Evolutionary conservation across 2,329 filamentous ascomycete species (phyloP).

Genomic region (Microcera coccophila): DNA sequence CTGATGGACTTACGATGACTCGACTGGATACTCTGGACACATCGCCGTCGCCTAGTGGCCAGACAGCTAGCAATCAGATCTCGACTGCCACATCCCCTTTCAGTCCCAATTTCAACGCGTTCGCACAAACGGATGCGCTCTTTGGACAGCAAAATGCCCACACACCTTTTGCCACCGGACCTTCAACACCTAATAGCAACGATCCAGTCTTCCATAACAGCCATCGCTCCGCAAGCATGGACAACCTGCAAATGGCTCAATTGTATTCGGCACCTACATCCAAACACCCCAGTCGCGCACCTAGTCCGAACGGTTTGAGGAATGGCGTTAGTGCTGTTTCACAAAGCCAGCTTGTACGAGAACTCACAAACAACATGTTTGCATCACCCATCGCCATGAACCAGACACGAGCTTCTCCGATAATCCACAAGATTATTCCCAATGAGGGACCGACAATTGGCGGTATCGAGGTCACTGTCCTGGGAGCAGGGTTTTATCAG

Average conservation of each 20-base stretch:
- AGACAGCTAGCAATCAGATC: conserved; percentile 37
- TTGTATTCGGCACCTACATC: conserved; percentile 71
- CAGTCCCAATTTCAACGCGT: conserved; percentile 44
- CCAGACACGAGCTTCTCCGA: conserved; percentile 46
- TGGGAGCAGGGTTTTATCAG: conserved; percentile 75
- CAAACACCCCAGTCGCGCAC: conserved; percentile 70
- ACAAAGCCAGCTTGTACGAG: conserved; percentile 45
- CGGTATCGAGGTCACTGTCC: conserved; percentile 80
- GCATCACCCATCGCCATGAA: conserved; percentile 47
- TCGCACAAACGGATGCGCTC: conserved; percentile 42
- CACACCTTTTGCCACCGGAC: conserved; percentile 51
- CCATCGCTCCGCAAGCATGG: conserved; percentile 60
- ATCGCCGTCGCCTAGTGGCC: conserved; percentile 38
- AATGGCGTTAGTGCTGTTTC: conserved; percentile 42
- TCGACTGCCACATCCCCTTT: conserved; percentile 50
- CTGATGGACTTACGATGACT: conserved; percentile 76
- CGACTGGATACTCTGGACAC: conserved; percentile 58
- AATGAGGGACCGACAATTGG: conserved; percentile 76
- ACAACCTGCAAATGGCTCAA: conserved; percentile 59
- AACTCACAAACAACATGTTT: conserved; percentile 48
- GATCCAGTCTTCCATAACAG: conserved; percentile 54
- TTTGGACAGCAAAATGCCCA: conserved; percentile 42
- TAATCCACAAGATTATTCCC: conserved; percentile 81
- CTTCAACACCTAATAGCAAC: conserved; percentile 63
- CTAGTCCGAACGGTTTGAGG: conserved; percentile 60